Evolutionary conservation across 495 filamentous ascomycete genomes (phyloP), one percentile per base, ranked within the genome.

Genomic region (Bacidia gigantensis): DNA sequence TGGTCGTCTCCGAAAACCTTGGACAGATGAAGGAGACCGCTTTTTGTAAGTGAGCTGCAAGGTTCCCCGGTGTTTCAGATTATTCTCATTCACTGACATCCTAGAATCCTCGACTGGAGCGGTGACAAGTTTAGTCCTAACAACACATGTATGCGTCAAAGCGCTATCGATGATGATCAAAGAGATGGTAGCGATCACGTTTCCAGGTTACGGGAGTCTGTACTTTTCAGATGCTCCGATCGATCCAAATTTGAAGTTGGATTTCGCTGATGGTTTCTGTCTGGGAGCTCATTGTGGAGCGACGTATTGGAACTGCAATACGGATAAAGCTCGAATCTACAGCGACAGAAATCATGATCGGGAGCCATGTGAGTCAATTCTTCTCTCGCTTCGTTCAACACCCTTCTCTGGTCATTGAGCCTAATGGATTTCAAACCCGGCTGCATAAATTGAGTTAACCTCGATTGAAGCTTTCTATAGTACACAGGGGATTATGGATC

Each of bases 141-240:
- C 47, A 62, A 35, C 62, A 73, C 61, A 70, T 46, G 65, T 68
- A 20, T 70, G 62, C 48, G 69, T 64, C 0, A 64, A 69, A 54
- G 52, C 51, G 14, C 55, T 72, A 49, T 64, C 55, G 24, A 44
- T 63, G 32, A 48, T 29, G 26, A 58, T 69, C 1, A 60, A 64
- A 60, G 49, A 70, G 39, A 62, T 72, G 58, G 65, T 61, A 10
- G 53, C 59, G 20, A 26, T 72, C 22, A 50, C 67, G 26, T 74
- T 73, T 51, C 68, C 65, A 22, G 65, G 66, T 2, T 72, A 69
- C 56, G 69, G 71, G 1, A 72, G 69, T 57, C 35, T 72, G 24
- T 72, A 64, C 41, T 60, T 61, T 49, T 40, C 56, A 29, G 60
- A 65, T 1, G 52, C 56, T 45, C 0, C 43, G 1, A 48, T 26